Evolutionary conservation across 2,329 filamentous ascomycete species (phyloP).

Genomic region (Pezizomycotina sp.): DNA sequence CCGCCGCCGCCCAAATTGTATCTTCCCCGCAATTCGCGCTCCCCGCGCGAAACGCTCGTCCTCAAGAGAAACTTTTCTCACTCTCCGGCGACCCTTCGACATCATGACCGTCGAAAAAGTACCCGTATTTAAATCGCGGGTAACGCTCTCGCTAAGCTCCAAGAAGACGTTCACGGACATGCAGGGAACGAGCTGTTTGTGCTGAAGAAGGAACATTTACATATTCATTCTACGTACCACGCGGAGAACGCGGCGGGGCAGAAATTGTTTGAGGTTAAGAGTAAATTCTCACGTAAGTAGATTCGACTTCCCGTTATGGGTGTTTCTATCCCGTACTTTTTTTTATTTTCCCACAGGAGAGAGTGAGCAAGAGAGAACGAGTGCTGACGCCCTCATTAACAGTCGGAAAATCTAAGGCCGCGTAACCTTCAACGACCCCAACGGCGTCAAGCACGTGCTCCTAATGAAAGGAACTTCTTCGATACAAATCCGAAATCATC

Average conservation of each 20-base stretch:
- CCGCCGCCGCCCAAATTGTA: constrained; percentile 9
- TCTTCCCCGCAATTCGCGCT: constrained; percentile 17
- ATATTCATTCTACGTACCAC: constrained; percentile 38
- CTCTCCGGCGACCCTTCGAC: constrained; percentile 48
- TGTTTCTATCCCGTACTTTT: constrained; percentile 20
- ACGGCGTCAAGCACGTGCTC: constrained; percentile 34
- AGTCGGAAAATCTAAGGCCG: constrained; percentile 41
- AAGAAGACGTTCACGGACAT: constrained; percentile 42
- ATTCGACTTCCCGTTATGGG: background rate
- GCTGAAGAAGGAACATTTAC: constrained; percentile 38
- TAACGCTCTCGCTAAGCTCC: constrained; percentile 36
- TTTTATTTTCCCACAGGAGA: constrained; percentile 21
- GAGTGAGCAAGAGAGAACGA: constrained; percentile 21
- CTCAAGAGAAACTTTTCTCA: constrained; percentile 46
- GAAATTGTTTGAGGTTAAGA: constrained; percentile 41
- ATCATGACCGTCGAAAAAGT: constrained; percentile 40
- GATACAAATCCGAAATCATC: constrained; percentile 41
- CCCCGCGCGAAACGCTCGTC: constrained; percentile 33
- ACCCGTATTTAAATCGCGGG: constrained; percentile 38
- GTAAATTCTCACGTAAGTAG: constrained; percentile 36
- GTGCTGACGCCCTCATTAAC: constrained; percentile 3
- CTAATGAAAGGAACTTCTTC: constrained; percentile 47
- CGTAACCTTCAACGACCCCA: constrained; percentile 39
- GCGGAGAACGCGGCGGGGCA: constrained; percentile 34
- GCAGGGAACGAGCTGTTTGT: constrained; percentile 41